Evolutionary conservation across 2,329 filamentous ascomycete species (phyloP).

Genomic region (Microdochium bolleyi): DNA sequence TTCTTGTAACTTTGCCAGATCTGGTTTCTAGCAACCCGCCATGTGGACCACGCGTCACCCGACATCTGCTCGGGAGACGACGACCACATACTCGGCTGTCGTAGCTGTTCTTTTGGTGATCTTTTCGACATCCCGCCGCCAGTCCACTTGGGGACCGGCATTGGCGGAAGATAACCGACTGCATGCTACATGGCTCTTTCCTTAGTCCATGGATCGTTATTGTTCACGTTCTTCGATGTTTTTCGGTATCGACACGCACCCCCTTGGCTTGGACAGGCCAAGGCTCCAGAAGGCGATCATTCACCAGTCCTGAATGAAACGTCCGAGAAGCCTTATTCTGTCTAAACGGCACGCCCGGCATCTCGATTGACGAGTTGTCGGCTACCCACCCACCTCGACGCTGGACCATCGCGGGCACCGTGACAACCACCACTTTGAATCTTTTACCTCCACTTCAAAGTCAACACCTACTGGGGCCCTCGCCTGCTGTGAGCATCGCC

Average conservation of each 20-base stretch:
- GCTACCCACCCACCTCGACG: conserved; percentile 8
- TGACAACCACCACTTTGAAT: neutral
- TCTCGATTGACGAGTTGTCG: conserved; percentile 20
- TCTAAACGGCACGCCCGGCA: conserved; percentile 33
- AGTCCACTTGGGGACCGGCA: neutral
- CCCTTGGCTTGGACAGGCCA: conserved; percentile 23
- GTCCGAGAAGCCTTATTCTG: conserved; percentile 9
- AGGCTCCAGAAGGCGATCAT: conserved; percentile 10
- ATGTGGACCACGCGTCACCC: neutral
- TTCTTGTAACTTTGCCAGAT: conserved; percentile 6
- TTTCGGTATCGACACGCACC: conserved; percentile 22
- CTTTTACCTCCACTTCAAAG: conserved; percentile 1
- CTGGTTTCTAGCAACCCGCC: neutral
- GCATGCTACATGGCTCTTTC: conserved; percentile 14
- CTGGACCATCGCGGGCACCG: neutral
- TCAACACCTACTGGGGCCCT: conserved; percentile 14
- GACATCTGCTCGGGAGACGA: neutral
- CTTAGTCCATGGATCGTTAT: conserved; percentile 24
- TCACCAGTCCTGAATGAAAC: conserved; percentile 8
- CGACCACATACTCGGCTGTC: neutral
- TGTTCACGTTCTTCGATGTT: conserved; percentile 29
- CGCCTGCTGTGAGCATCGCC: neutral
- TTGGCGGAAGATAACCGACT: neutral
- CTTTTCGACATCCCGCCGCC: neutral
- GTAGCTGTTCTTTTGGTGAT: neutral